Evolutionary conservation across 805 yeast species (phyloP).

Genomic region (Candida multigemmis): DNA sequence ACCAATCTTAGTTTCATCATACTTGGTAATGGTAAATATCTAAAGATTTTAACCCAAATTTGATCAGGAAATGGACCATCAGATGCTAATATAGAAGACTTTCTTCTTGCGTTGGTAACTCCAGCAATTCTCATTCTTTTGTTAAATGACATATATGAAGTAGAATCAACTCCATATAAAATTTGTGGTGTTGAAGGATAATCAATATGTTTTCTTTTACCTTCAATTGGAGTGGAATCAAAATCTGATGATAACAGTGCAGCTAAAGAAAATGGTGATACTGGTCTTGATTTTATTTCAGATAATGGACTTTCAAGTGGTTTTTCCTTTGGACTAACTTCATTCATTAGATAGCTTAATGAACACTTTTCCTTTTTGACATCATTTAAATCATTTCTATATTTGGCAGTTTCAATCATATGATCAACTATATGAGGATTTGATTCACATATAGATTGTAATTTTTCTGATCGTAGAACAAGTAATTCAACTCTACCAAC

Average conservation of each 20-base stretch:
- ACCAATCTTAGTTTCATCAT: conserved; percentile 52
- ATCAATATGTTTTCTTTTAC: no score
- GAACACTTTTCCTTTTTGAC: conserved; percentile 4
- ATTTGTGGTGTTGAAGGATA: conserved; percentile 1
- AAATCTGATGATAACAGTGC: no score
- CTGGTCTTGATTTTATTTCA: no score
- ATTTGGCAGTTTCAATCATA: conserved; percentile 52
- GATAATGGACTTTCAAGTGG: no score
- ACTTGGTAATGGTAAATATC: conserved; percentile 44
- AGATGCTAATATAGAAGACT: conserved; percentile 48
- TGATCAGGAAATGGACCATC: conserved; percentile 55
- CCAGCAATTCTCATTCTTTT: conserved; percentile 42
- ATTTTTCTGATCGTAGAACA: conserved; percentile 46
- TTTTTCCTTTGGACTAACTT: no score
- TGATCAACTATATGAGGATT: conserved; percentile 54
- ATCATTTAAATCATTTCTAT: conserved; percentile 21
- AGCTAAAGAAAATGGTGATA: no score
- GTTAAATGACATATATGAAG: conserved; percentile 49
- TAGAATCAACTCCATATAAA: conserved; percentile 9
- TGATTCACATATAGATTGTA: conserved; percentile 44
- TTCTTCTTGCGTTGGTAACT: conserved; percentile 33
- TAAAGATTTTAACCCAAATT: conserved; percentile 44
- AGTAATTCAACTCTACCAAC: conserved; percentile 52
- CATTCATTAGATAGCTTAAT: background rate
- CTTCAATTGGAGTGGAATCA: no score